These are phyloP conservation scores for Sanghuangporus sanghuang DNA, from an alignment of 1,284 basidiomycete genomes.

Conservation along the genomic window DNA sequence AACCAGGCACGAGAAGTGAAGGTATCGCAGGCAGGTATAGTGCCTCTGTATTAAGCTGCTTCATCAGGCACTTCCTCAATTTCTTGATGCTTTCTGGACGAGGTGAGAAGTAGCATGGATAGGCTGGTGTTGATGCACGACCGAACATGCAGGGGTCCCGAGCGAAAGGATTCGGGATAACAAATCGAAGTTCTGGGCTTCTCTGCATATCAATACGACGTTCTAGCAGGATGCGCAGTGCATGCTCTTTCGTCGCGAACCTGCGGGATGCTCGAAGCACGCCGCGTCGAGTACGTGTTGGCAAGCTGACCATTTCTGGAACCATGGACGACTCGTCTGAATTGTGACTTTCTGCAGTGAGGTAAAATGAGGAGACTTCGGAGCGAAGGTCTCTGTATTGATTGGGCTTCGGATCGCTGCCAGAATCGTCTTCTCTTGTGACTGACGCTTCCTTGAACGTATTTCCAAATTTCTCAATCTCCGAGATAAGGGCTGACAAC, in stretches of 20 bases:
- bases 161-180: background rate
- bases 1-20: background rate
- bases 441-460: background rate
- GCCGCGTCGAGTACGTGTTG: background rate
- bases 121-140: background rate
- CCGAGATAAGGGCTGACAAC: background rate
- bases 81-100: background rate
- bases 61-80: background rate
- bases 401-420: background rate
- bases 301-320: background rate
- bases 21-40: background rate
- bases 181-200: background rate
- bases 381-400: background rate
- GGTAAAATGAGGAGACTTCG: background rate
- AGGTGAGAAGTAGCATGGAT: background rate
- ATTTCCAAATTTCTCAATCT: background rate
- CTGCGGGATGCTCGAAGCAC: background rate
- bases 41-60: background rate
- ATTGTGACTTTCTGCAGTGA: background rate
- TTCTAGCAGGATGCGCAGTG: background rate
- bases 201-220: background rate
- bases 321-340: background rate
- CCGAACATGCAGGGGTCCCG: background rate
- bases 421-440: background rate
- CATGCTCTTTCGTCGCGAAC: background rate